Evolutionary conservation across 108 stramenopile species (phyloP).

Genomic region (Nitzschia sp.): DNA sequence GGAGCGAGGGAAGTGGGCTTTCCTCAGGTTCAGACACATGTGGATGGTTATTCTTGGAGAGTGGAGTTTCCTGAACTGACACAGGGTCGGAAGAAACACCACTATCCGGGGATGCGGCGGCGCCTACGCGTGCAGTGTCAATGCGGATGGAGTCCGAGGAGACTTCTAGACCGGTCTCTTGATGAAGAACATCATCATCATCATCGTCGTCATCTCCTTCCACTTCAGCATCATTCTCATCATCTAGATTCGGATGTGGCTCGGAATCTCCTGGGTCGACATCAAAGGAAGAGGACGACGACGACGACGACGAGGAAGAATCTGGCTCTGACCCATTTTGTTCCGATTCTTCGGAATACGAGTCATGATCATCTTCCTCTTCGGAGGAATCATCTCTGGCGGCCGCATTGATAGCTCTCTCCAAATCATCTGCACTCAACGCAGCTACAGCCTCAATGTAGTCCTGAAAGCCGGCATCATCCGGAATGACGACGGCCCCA

Average conservation of each 20-base stretch:
- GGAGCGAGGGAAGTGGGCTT: conserved; percentile 39
- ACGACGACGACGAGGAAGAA: conserved; percentile 43
- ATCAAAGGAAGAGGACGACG: conserved; percentile 26
- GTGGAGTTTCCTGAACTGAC: conserved; percentile 1
- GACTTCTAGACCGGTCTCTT: conserved; percentile 40
- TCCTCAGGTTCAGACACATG: conserved; percentile 13
- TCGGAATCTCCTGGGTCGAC: conserved; percentile 20
- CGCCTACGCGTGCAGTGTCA: background rate
- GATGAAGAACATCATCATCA: conserved; percentile 37
- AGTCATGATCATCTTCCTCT: conserved; percentile 24
- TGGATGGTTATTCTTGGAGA: conserved; percentile 5
- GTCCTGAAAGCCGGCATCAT: conserved; percentile 10
- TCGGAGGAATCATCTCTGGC: conserved; percentile 25
- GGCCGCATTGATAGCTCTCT: conserved; percentile 24
- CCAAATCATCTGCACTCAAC: conserved; percentile 20
- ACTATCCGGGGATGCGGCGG: background rate
- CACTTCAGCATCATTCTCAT: conserved; percentile 30
- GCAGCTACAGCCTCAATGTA: conserved; percentile 34
- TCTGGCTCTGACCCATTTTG: conserved; percentile 6
- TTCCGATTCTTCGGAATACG: conserved; percentile 13
- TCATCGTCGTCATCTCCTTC: conserved; percentile 35
- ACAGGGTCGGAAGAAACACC: conserved; percentile 12
- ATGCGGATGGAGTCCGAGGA: conserved; percentile 6
- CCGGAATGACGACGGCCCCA: conserved; percentile 13
- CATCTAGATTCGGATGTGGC: conserved; percentile 15